Evolutionary conservation across 257 asterid species (phyloP), one percentile per base, ranked within the genome.

Genomic region (Penstemon newberryi): DNA sequence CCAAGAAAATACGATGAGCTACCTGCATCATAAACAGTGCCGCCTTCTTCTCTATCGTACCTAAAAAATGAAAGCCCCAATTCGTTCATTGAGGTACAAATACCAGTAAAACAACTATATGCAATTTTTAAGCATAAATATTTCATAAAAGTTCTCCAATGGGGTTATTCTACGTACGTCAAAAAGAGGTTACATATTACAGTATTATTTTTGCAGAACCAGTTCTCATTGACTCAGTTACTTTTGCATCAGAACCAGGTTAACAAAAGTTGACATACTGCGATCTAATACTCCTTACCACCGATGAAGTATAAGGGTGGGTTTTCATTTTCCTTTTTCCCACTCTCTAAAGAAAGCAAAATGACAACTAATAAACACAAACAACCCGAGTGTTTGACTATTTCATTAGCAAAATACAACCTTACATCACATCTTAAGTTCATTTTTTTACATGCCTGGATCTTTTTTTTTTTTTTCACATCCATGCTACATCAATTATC

Each of bases 11-110:
- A 57, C 52, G 97, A 87, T 50, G 96, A 79, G 82, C 86, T 67
- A 72, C 89, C 89, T 49, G 77, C 83, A 63, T 81, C 96, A 65
- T 83, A 82, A 75, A 83, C 72, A 6, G 94, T 80, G 77, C 86
- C 71, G 15, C 96, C 96, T 91, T 94, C 99, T 80, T 94, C 97
- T 75, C 83, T 83, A 64, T 91, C 97, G 73, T 94, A 94, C 99
- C 99, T 94, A 67, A 52, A 73, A 60, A 76, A 79, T 46, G 56
- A 69, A n/a, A 75, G 36, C 36, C 36, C 52, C 45, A 57, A n/a
- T 57, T 36, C 12, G 5, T 25, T 71, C 44, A 60, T 19, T 25
- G 53, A 59, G 65, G 73, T 70, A 37, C 46, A 51, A 63, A 54
- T 8, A 1, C 13, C 6, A 3, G 11, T 4, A 47, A 47, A 47